These are phyloP conservation scores for Strobilomyces confusus DNA, from an alignment of 768 basidiomycete genomes.

Conservation along the genomic window DNA sequence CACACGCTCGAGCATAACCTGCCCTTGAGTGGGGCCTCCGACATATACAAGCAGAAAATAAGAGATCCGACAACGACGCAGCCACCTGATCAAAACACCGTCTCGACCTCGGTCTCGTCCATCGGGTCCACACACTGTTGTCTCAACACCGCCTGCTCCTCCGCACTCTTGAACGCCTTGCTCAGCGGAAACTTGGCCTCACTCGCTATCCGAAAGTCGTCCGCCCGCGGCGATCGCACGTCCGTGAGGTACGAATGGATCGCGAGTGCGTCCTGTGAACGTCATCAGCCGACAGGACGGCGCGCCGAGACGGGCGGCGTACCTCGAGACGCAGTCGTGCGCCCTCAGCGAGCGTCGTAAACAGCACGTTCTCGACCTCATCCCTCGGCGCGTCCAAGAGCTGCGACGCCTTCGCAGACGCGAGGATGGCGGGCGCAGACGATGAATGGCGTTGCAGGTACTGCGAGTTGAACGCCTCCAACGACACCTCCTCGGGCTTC, in stretches of 20 bases:
- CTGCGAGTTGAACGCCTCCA: conserved; percentile 70
- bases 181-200: conserved; percentile 54
- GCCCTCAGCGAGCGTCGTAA: conserved; percentile 43
- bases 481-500: conserved; percentile 52
- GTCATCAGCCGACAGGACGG: background rate
- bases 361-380: conserved; percentile 60
- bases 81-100: conserved; percentile 14
- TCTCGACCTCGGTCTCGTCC: conserved; percentile 24
- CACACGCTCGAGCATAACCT: conserved; percentile 21
- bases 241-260: conserved; percentile 47
- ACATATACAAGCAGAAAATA: background rate
- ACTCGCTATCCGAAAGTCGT: conserved; percentile 59
- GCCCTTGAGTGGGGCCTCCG: conserved; percentile 20
- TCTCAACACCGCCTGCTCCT: conserved; percentile 46
- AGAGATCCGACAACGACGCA: background rate
- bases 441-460: conserved; percentile 63
- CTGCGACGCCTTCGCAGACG: conserved; percentile 54
- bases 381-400: conserved; percentile 44
- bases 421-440: conserved; percentile 53
- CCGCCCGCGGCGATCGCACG: conserved; percentile 48
- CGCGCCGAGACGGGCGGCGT: conserved; percentile 2
- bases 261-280: conserved; percentile 46
- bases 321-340: conserved; percentile 49
- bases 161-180: conserved; percentile 58
- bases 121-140: conserved; percentile 17